Evolutionary conservation across 2,329 filamentous ascomycete species (phyloP), one percentile per base, ranked within the genome.

Genomic region (Claviceps maximensis): DNA sequence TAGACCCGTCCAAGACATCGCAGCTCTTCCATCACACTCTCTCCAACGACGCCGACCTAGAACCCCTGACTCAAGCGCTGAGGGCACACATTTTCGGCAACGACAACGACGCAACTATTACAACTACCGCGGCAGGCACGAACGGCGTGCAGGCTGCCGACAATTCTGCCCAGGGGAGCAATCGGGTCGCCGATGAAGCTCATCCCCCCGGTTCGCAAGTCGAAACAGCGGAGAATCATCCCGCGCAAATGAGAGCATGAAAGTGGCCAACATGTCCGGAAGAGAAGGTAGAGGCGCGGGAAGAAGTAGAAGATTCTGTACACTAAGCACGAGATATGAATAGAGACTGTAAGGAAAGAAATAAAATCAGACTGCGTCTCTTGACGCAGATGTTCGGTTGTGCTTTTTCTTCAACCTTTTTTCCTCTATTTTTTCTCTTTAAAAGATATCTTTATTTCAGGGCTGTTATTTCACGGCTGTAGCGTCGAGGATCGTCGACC

Each of bases 11-110:
- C 17, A 64, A 61, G 27, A 46, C 56, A 6, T 57, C 57, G 4
- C 61, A 62, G 29, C 51, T 64, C 1, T 69, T 68, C 46, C 55
- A 63, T 55, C 60, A 53, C 1, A 51, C 54, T 25, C 49, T 71
- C 31, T 33, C 57, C 51, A 61, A 65, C 33, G 63, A 63, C 2
- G 61, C 62, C n/a, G 47, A 40, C 21, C 10, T 47, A 19, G 53
- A 50, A 2, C 27, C 29, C 2, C 17, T 19, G 17, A 56, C 57
- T 23, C 58, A 59, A 13, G 46, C 51, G 6, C 50, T 71, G 4
- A 53, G 54, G 2, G 58, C 58, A 7, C 67, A 60, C 51, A 60
- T 70, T 19, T 70, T 63, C 31, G 55, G 56, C 27, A 40, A 5
- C 1, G 13, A 48, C 42, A 15, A 19, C 42, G 17, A 38, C 33